phyloP scores from a whole-genome alignment of 1,284 basidiomycete species.

The Boletellus sp. region DNA sequence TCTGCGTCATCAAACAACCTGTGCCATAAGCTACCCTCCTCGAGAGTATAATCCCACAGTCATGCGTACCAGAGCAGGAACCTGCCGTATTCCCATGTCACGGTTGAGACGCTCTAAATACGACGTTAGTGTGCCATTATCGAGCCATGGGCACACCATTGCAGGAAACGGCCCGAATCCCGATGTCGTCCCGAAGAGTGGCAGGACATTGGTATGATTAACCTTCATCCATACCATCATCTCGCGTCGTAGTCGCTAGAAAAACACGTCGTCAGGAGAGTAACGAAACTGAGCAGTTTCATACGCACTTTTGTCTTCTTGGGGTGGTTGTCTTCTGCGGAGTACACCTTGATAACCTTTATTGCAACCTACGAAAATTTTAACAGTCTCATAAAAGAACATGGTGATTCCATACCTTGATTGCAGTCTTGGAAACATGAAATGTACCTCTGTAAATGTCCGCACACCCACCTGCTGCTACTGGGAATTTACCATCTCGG shows the following conservation, averaged over 20 bases:
- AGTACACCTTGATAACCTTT: conserved; percentile 9
- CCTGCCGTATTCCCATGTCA: neutral
- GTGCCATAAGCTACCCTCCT: neutral
- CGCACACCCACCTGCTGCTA: too few relatives aligned
- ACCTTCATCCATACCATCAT: conserved; percentile 14
- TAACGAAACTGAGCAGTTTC: neutral
- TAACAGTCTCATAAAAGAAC: neutral
- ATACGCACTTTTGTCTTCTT: conserved; percentile 3
- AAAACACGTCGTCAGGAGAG: neutral
- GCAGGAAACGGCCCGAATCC: conserved; percentile 7
- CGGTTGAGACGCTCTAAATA: conserved; percentile 2
- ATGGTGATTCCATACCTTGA: neutral
- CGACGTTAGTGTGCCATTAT: conserved; percentile 10
- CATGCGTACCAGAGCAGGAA: conserved; percentile 6
- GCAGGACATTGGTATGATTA: conserved; percentile 3
- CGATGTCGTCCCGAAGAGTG: neutral
- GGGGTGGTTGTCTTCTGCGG: neutral
- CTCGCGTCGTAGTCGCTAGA: conserved; percentile 7
- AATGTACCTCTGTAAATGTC: too few relatives aligned
- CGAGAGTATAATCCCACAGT: neutral
- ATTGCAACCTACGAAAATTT: conserved; percentile 8
- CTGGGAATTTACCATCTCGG: too few relatives aligned
- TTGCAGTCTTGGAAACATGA: neutral
- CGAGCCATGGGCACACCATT: conserved; percentile 15
- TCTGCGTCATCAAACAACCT: neutral